A percentile compares a stretch with the other conserved stretches of the same genome.
phyloP scores from a whole-genome alignment of 1,139 yeast genomes.

The Geotrichum carabidarum region DNA sequence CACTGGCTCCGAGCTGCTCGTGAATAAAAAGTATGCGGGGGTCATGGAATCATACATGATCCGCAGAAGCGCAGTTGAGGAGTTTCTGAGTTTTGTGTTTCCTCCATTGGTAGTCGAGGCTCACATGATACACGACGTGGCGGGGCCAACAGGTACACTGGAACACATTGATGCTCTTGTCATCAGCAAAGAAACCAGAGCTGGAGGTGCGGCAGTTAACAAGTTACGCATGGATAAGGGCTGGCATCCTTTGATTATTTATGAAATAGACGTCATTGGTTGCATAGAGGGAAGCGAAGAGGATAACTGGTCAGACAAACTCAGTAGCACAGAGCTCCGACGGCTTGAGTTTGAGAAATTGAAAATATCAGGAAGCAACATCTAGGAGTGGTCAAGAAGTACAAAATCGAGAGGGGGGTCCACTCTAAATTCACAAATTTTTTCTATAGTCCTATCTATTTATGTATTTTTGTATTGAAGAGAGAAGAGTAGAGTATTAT shows the following conservation, averaged over 20 bases:
- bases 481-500: not conserved
- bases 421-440: not conserved
- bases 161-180: conserved; percentile 72
- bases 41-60: conserved; percentile 54
- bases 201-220: conserved; percentile 74
- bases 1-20: conserved; percentile 70
- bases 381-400: too few species aligned
- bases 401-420: too few species aligned
- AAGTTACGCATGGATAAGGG: conserved; percentile 53
- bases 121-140: conserved; percentile 70
- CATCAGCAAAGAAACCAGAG: conserved; percentile 70
- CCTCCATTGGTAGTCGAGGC: conserved; percentile 45
- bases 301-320: conserved; percentile 62
- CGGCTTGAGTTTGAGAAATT: conserved; percentile 30
- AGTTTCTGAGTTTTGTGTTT: conserved; percentile 47
- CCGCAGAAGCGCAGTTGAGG: conserved; percentile 47
- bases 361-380: conserved; percentile 7
- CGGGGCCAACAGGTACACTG: conserved; percentile 90
- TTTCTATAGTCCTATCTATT: not conserved
- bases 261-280: conserved; percentile 68
- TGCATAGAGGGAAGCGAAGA: conserved; percentile 42
- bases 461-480: not conserved
- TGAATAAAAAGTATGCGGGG: conserved; percentile 68
- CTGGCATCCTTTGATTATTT: conserved; percentile 50
- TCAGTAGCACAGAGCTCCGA: conserved; percentile 71